Conservation (phyloP, 805 yeast genomes). For the Candida chilensis region DNA sequence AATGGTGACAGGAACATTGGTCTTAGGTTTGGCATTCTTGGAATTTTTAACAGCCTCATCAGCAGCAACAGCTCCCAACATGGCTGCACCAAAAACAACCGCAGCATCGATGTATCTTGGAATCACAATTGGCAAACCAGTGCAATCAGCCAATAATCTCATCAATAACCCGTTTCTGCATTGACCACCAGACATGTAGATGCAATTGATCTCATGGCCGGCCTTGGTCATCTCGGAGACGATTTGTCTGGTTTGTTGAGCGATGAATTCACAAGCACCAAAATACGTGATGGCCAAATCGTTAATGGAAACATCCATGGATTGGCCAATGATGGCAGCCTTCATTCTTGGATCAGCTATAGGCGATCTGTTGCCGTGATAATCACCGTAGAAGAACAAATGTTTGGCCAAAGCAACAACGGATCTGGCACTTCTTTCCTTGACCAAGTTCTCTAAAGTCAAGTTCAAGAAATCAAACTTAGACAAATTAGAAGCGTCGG, state of each 20-base stretch:
- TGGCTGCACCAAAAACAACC: slow-evolving; percentile 92
- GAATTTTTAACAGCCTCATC: slow-evolving; percentile 43
- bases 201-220: slow-evolving; percentile 69
- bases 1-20: slow-evolving; percentile 5
- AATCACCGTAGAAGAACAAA: slow-evolving; percentile 90
- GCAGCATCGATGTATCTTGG: slow-evolving; percentile 96
- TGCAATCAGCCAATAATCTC: slow-evolving; percentile 86
- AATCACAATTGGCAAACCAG: slow-evolving; percentile 83
- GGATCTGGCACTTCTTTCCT: slow-evolving; percentile 50
- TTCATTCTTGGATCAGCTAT: slow-evolving; percentile 92
- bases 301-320: slow-evolving; percentile 83
- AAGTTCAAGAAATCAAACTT: slow-evolving; percentile 79
- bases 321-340: slow-evolving; percentile 85
- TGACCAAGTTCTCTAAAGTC: slow-evolving; percentile 57
- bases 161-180: slow-evolving; percentile 86
- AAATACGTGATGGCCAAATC: slow-evolving; percentile 80
- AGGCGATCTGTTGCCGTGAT: slow-evolving; percentile 96
- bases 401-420: slow-evolving; percentile 78
- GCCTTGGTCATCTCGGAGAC: slow-evolving; percentile 72
- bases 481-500: slow-evolving; percentile 62
- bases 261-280: slow-evolving; percentile 95
- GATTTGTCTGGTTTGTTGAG: slow-evolving; percentile 95
- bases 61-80: slow-evolving; percentile 92
- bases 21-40: slow-evolving; percentile 6
- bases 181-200: slow-evolving; percentile 95